Conservation (phyloP, 371 early-diverging fungal genomes). For the Umbelopsis sp. region DNA sequence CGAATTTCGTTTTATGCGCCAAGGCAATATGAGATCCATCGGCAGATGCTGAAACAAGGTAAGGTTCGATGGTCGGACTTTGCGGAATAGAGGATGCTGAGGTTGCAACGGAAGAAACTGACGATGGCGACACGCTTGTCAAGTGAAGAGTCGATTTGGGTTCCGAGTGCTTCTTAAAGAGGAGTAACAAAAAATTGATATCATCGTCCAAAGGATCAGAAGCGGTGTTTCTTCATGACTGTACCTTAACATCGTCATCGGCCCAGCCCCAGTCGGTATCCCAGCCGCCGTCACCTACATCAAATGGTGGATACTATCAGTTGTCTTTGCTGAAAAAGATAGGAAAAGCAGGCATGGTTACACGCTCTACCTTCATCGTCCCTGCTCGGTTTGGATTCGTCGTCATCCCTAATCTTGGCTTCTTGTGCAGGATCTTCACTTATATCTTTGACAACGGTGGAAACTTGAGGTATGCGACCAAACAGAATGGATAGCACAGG, state of each 20-base stretch:
- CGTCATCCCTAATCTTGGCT: conserved; percentile 23
- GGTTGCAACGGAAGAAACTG: conserved; percentile 22
- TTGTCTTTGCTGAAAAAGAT: not conserved
- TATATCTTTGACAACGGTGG: conserved; percentile 44
- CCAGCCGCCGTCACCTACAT: conserved; percentile 42
- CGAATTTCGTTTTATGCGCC: conserved; percentile 49
- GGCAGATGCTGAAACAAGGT: conserved; percentile 43
- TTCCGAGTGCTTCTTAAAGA: not conserved
- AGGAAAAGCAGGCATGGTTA: not conserved
- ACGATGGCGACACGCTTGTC: conserved; percentile 13
- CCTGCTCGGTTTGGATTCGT: conserved; percentile 23
- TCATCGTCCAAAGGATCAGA: no score
- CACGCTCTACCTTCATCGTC: conserved; percentile 17
- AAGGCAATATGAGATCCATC: conserved; percentile 39
- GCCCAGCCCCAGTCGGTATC: conserved; percentile 51
- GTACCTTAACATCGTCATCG: conserved; percentile 39
- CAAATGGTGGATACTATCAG: not conserved
- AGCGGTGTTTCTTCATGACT: conserved; percentile 9
- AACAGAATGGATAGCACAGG: conserved; percentile 49
- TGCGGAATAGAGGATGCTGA: conserved; percentile 32
- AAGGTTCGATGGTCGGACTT: conserved; percentile 31
- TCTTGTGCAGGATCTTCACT: conserved; percentile 34
- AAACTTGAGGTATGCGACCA: conserved; percentile 48
- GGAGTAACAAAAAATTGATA: not conserved
- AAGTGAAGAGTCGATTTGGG: not conserved